Conservation (phyloP, 495 filamentous ascomycete genomes). For the Podospora pseudopauciseta region DNA sequence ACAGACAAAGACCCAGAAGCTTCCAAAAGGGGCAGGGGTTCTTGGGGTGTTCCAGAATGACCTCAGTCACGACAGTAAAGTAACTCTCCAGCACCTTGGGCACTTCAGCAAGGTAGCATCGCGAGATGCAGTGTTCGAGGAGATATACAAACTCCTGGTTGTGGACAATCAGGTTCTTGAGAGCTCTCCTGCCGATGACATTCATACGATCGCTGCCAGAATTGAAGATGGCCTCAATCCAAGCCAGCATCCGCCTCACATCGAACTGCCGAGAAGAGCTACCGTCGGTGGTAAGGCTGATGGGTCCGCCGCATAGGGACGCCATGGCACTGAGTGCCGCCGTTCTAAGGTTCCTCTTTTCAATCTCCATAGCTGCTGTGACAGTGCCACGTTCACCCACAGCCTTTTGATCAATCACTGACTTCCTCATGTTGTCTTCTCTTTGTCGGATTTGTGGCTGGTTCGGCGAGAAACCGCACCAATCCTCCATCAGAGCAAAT, state of each 20-base stretch:
- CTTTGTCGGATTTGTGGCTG: conserved; percentile 74
- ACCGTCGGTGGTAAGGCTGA: conserved; percentile 82
- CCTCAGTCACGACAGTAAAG: conserved; percentile 85
- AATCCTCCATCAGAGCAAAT: conserved; percentile 96
- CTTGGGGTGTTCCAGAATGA: conserved; percentile 73
- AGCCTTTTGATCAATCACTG: conserved; percentile 60
- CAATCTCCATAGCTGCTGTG: conserved; percentile 90
- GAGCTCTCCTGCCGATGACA: conserved; percentile 81
- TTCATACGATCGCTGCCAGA: conserved; percentile 85
- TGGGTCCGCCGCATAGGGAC: conserved; percentile 84
- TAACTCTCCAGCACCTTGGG: conserved; percentile 90
- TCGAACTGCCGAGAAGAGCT: conserved; percentile 83
- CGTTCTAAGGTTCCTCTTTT: conserved; percentile 85
- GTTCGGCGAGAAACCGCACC: conserved; percentile 96
- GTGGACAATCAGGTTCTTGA: conserved; percentile 86
- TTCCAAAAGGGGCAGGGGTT: conserved; percentile 87
- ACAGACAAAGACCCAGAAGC: conserved; percentile 79
- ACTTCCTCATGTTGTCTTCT: conserved; percentile 84
- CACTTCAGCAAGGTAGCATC: conserved; percentile 75
- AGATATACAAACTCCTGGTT: conserved; percentile 82
- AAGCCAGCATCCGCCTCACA: conserved; percentile 82
- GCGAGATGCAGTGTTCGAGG: conserved; percentile 78
- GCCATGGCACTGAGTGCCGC: conserved; percentile 96
- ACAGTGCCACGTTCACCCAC: conserved; percentile 67
- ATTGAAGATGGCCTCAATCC: conserved; percentile 92